Percentiles rank a stretch among this genome's conserved stretches.
Evolutionary conservation across 768 basidiomycete species (phyloP).

Genomic region (Boletus subcaerulescens): DNA sequence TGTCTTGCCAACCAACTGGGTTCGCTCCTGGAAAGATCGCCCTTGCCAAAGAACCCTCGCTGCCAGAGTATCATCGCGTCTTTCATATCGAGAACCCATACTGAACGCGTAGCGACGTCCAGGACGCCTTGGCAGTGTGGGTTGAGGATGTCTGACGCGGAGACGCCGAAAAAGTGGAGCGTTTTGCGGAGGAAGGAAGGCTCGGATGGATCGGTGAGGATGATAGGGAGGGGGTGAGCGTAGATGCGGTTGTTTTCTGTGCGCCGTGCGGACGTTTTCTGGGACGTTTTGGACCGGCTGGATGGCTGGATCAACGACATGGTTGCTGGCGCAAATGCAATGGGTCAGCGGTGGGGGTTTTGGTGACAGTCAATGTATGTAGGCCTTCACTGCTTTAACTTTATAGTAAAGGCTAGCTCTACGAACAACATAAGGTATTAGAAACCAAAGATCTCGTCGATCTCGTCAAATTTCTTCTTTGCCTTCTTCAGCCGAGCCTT

Average conservation of each 20-base stretch:
- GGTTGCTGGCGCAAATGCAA: background rate
- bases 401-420: too few relatives aligned
- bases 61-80: conserved; percentile 78
- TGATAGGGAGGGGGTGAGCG: conserved; percentile 64
- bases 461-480: conserved; percentile 24
- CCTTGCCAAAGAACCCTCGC: conserved; percentile 96
- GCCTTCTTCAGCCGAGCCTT: conserved; percentile 16
- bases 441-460: conserved; percentile 28
- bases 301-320: conserved; percentile 51
- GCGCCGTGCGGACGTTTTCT: conserved; percentile 53
- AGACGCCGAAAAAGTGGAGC: conserved; percentile 54
- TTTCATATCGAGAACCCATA: conserved; percentile 71
- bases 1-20: conserved; percentile 89
- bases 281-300: conserved; percentile 34
- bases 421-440: background rate
- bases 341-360: background rate
- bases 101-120: conserved; percentile 77
- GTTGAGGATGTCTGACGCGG: conserved; percentile 57
- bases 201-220: conserved; percentile 42
- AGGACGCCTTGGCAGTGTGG: conserved; percentile 76
- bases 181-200: conserved; percentile 43
- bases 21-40: conserved; percentile 90
- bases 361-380: background rate
- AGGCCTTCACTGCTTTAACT: too few relatives aligned
- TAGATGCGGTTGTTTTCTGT: conserved; percentile 69